Percentiles rank a stretch among this genome's conserved stretches.
These are phyloP conservation scores for Fagopyrum tataricum DNA, from an alignment of 148 eudicot species.

Conservation along the genomic window DNA sequence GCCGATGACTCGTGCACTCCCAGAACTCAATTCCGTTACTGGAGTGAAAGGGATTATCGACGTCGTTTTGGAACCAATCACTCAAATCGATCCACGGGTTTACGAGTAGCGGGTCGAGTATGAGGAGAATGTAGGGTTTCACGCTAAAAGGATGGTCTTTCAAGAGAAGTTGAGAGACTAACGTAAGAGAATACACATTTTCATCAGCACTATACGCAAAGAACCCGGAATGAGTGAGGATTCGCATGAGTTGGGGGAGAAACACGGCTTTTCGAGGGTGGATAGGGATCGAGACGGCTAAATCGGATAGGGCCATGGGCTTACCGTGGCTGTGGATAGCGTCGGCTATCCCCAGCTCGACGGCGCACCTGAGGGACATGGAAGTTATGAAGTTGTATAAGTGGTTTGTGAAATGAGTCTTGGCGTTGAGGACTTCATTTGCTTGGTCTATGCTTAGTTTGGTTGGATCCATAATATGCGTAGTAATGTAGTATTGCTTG, in stretches of 20 bases:
- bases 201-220: not conserved
- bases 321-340: constrained; percentile 26
- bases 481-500: no score
- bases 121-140: constrained; percentile 13
- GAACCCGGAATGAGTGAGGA: constrained; percentile 23
- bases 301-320: constrained; percentile 20
- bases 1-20: constrained; percentile 17
- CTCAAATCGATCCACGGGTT: constrained; percentile 22
- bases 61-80: constrained; percentile 21
- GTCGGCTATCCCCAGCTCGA: constrained; percentile 26
- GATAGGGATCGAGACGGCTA: constrained; percentile 15
- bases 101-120: constrained; percentile 15
- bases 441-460: not conserved
- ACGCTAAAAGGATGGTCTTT: constrained; percentile 20
- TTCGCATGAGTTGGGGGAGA: constrained; percentile 22
- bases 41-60: constrained; percentile 18
- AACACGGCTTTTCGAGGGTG: constrained; percentile 16
- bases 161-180: constrained; percentile 23
- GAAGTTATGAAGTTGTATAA: constrained; percentile 18
- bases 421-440: constrained; percentile 24
- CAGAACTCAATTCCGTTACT: constrained; percentile 21
- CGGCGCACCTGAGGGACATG: constrained; percentile 30
- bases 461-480: not conserved
- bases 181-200: constrained; percentile 20
- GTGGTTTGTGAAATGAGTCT: constrained; percentile 30